Evolutionary conservation across 129 eudicot genomes (phyloP), one percentile per base, ranked within the genome.

Genomic region (Artemisia argyi): DNA sequence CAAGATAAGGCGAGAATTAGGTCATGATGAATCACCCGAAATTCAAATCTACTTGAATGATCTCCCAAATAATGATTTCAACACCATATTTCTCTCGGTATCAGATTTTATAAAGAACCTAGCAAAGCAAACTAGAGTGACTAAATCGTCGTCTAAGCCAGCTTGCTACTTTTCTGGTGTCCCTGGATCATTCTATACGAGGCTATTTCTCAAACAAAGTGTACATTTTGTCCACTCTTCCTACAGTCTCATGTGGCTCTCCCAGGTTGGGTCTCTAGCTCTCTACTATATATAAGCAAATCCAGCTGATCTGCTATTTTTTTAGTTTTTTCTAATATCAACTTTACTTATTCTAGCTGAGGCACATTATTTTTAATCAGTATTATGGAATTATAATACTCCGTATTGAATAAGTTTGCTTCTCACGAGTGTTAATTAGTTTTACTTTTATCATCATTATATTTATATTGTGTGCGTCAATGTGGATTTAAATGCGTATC

Each of bases 21-120:
- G 84, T 26, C 61, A 10, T 13, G 24, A 54, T 1, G 30, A 71
- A 53, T 58, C 83, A 4, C 90, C 89, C 1, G 88, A 92, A 57
- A 83, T 86, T 69, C 88, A 83, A 22, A 82, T 92, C 18, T 79
- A 56, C 67, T 72, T 92, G 60, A 92, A 92, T 64, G 95, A 92
- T 65, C 98, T 92, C 47, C 98, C 96, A 0, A 77, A 85, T n/a
- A 92, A 85, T 61, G 96, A 92, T 74, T 92, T 92, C 78, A 89
- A 92, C 68, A 65, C 78, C 76, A 85, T 92, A 18, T 92, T 89
- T 71, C 64, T 39, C 19, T 76, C 81, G 17, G 48, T 89, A 47
- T 79, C 87, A 3, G 10, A 35, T 8, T 87, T 92, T 24, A 81
- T 84, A 7, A 73, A 73, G 19, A 69, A 75, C 11, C 64, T 89